Conservation (phyloP, 2,329 filamentous ascomycete genomes). For the Penicillium italicum region DNA sequence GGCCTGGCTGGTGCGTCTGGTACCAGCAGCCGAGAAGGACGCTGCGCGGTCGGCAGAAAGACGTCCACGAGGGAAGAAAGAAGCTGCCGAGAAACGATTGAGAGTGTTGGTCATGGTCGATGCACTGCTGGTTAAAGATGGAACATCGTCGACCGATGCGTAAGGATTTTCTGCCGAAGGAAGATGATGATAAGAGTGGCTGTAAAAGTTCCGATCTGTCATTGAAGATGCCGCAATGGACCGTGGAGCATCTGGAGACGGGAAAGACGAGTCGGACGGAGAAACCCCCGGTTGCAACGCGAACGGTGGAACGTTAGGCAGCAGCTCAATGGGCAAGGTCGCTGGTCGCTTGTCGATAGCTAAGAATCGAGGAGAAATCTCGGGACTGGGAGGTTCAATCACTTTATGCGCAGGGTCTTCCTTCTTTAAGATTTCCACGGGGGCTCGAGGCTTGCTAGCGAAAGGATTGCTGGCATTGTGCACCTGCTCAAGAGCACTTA, state of each 20-base stretch:
- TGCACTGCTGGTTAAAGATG: slow-evolving; percentile 49
- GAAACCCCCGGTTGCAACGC: slow-evolving; percentile 39
- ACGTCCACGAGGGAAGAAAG: slow-evolving; percentile 40
- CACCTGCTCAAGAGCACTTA: slow-evolving; percentile 11
- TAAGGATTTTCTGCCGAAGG: slow-evolving; percentile 40
- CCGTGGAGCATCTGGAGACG: slow-evolving; percentile 46
- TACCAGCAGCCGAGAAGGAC: slow-evolving; percentile 43
- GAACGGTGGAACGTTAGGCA: slow-evolving; percentile 39
- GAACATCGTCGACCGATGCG: slow-evolving; percentile 48
- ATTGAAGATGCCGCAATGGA: slow-evolving; percentile 42
- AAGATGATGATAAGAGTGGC: slow-evolving; percentile 35
- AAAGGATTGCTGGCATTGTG: slow-evolving; percentile 24
- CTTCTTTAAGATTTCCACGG: slow-evolving; percentile 30
- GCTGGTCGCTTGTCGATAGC: slow-evolving; percentile 40
- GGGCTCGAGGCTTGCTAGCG: slow-evolving; percentile 20
- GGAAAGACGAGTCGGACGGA: slow-evolving; percentile 42
- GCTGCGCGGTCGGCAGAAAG: slow-evolving; percentile 44
- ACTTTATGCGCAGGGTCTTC: slow-evolving; percentile 28
- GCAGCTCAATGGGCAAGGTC: slow-evolving; percentile 43
- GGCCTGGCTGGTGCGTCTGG: slow-evolving; percentile 39
- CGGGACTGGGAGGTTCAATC: slow-evolving; percentile 31
- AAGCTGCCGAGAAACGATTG: slow-evolving; percentile 42
- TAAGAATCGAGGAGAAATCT: slow-evolving; percentile 37
- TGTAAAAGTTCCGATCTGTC: slow-evolving; percentile 40
- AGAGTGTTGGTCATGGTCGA: slow-evolving; percentile 46